phyloP scores from a whole-genome alignment of 1,284 basidiomycete genomes.

The Cystobasidium sp. region DNA sequence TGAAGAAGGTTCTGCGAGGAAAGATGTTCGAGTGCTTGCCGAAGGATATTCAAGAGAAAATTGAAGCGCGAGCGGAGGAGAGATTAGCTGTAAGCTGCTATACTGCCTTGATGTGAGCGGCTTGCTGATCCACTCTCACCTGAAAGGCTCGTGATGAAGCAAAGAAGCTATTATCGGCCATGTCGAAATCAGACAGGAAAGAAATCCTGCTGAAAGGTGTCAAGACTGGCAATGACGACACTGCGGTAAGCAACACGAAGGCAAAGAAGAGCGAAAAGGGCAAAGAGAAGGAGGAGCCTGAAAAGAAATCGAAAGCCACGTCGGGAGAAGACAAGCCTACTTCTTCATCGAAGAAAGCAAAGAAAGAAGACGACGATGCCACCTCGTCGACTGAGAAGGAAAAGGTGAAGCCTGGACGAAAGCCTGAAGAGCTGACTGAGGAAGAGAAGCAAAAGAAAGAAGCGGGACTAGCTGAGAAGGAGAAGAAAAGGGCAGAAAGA shows the following conservation, averaged over 20 bases:
- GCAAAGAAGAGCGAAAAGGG: neutral
- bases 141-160: constrained; percentile 40
- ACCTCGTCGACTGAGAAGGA: constrained; percentile 8
- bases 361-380: constrained; percentile 34
- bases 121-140: neutral
- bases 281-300: constrained; percentile 32
- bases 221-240: constrained; percentile 1
- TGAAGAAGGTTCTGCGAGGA: constrained; percentile 59
- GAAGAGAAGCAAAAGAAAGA: constrained; percentile 42
- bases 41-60: constrained; percentile 43
- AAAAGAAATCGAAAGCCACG: constrained; percentile 32
- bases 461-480: constrained; percentile 32
- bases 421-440: constrained; percentile 44
- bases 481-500: constrained; percentile 38
- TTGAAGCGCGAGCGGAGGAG: constrained; percentile 45
- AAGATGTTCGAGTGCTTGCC: constrained; percentile 41
- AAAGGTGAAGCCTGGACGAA: constrained; percentile 43
- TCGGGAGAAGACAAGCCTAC: constrained; percentile 43
- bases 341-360: constrained; percentile 44
- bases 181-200: constrained; percentile 25
- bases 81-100: constrained; percentile 39
- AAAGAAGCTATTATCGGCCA: constrained; percentile 22
- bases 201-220: constrained; percentile 33
- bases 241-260: constrained; percentile 1
- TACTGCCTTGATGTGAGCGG: neutral